A percentile compares a stretch with the other conserved stretches of the same genome.
phyloP scores from a whole-genome alignment of 2,329 filamentous ascomycete species.

The Rugonectria rugulosa region DNA sequence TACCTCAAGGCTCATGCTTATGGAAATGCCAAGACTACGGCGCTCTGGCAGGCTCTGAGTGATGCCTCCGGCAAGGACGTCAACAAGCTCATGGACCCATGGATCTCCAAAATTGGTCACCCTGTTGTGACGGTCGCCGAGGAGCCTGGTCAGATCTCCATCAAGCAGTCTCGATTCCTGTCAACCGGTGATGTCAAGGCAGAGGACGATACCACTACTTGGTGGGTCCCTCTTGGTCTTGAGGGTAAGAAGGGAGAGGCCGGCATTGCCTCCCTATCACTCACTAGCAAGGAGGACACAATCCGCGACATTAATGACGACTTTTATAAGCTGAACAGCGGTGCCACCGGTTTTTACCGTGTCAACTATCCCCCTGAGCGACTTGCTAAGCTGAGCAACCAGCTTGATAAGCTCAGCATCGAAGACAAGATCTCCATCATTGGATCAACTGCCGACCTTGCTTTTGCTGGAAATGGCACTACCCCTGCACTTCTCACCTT shows the following conservation, averaged over 20 bases:
- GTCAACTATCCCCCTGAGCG: conserved; percentile 91
- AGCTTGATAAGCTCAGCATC: conserved; percentile 77
- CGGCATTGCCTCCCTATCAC: conserved; percentile 68
- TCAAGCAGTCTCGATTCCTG: conserved; percentile 89
- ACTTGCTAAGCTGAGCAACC: conserved; percentile 79
- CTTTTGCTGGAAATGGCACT: conserved; percentile 83
- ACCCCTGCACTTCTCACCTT: conserved; percentile 85
- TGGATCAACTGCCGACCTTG: conserved; percentile 87
- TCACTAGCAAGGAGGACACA: conserved; percentile 79
- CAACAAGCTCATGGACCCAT: conserved; percentile 85
- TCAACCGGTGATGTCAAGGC: conserved; percentile 89
- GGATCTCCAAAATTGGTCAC: conserved; percentile 96
- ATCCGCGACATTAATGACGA: conserved; percentile 76
- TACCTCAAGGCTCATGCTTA: conserved; percentile 92
- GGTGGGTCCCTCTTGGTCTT: conserved; percentile 94
- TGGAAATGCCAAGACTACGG: conserved; percentile 87
- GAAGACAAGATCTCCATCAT: conserved; percentile 94
- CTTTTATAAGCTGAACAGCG: conserved; percentile 94
- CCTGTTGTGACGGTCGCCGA: conserved; percentile 88
- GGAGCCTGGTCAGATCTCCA: conserved; percentile 79
- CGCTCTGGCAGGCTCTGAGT: conserved; percentile 88
- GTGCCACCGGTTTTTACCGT: conserved; percentile 87
- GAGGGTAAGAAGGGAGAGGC: conserved; percentile 75
- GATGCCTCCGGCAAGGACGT: conserved; percentile 90
- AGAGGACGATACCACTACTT: conserved; percentile 89